phyloP scores from a whole-genome alignment of 2,329 filamentous ascomycete genomes.

The Colletotrichum horii region DNA sequence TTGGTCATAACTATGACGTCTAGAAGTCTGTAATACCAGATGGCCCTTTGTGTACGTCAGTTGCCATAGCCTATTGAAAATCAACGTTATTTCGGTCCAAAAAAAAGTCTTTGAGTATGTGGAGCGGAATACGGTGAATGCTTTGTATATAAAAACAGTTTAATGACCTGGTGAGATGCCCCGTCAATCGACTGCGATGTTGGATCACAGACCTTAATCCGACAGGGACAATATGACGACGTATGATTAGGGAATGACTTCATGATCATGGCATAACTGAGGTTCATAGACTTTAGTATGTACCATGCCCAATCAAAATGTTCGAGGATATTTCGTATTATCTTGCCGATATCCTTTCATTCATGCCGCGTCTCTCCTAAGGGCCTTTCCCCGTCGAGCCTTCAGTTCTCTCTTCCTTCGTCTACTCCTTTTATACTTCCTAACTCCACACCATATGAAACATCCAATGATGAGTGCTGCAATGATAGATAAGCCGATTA shows the following conservation, averaged over 20 bases:
- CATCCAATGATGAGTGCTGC: background rate
- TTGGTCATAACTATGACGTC: background rate
- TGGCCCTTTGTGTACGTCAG: background rate
- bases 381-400: background rate
- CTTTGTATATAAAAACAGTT: background rate
- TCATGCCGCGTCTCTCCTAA: background rate
- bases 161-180: background rate
- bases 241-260: background rate
- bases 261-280: too few species aligned
- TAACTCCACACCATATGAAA: background rate
- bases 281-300: accelerated
- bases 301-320: background rate
- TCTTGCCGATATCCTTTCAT: background rate
- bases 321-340: background rate
- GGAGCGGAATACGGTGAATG: background rate
- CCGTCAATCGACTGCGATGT: background rate
- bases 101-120: background rate
- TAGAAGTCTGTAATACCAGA: background rate
- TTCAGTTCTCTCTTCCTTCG: background rate
- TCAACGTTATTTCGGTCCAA: background rate
- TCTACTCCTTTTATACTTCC: background rate
- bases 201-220: background rate
- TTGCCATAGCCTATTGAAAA: accelerated
- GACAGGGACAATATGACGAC: accelerated
- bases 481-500: background rate